phyloP scores from a whole-genome alignment of 257 asterid species.

The Linaria vulgaris region DNA sequence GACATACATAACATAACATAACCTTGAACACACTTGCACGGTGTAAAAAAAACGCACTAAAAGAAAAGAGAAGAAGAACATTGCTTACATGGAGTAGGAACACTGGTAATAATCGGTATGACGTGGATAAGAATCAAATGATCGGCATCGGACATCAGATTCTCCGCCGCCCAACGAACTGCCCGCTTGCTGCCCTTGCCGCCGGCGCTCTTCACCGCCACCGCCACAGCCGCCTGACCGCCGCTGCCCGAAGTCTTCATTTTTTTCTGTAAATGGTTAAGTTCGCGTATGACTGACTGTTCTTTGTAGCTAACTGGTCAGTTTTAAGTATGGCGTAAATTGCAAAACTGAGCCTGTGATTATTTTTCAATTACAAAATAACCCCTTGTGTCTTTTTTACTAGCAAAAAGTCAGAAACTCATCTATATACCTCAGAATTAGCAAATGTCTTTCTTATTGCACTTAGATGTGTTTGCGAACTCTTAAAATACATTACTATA shows the following conservation, averaged over 20 bases:
- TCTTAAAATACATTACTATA: too few relatives aligned
- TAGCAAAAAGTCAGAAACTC: too few relatives aligned
- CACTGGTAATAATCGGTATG: conserved; percentile 51
- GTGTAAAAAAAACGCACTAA: background rate
- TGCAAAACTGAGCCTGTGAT: too few relatives aligned
- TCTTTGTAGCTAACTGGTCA: too few relatives aligned
- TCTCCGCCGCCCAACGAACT: conserved; percentile 77
- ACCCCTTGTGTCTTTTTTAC: too few relatives aligned
- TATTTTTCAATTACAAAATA: too few relatives aligned
- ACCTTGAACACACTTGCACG: background rate
- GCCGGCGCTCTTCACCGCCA: conserved; percentile 70
- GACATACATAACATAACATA: too few relatives aligned
- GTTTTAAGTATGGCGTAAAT: too few relatives aligned
- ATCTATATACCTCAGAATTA: too few relatives aligned
- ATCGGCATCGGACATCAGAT: conserved; percentile 44
- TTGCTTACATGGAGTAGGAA: conserved; percentile 87
- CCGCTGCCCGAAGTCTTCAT: background rate
- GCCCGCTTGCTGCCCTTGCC: conserved; percentile 85
- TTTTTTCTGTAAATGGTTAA: background rate
- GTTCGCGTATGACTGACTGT: too few relatives aligned
- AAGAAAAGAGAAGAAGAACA: background rate
- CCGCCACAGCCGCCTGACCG: conserved; percentile 40
- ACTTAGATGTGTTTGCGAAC: too few relatives aligned
- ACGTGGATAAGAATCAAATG: conserved; percentile 64
- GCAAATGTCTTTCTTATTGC: too few relatives aligned